Percentiles rank a stretch among this genome's conserved stretches.
phyloP scores from a whole-genome alignment of 495 filamentous ascomycete genomes.

The Choiromyces venosus region DNA sequence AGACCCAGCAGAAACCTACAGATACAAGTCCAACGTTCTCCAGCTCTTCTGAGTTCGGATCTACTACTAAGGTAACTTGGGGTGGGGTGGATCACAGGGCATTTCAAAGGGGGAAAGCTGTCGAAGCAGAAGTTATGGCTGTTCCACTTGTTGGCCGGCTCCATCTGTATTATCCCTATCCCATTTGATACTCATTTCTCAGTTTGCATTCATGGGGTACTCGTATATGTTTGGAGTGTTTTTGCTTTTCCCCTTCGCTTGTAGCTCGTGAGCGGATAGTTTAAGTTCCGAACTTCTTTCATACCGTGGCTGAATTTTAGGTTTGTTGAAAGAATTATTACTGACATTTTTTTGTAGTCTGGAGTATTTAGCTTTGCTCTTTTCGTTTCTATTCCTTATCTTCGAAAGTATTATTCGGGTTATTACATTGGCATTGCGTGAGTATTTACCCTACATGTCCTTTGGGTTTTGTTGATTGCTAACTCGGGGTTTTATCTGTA shows the following conservation, averaged over 20 bases:
- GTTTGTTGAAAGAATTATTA: background rate
- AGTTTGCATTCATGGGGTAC: background rate
- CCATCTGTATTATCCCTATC: slow-evolving; percentile 35
- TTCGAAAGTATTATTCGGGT: slow-evolving; percentile 76
- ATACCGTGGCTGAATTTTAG: background rate
- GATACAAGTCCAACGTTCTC: background rate
- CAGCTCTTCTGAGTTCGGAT: background rate
- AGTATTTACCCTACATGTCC: slow-evolving; percentile 38
- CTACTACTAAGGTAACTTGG: background rate
- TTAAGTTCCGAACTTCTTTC: background rate
- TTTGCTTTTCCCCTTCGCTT: background rate
- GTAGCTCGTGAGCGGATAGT: background rate
- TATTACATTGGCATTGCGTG: slow-evolving; percentile 86
- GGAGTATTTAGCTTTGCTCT: slow-evolving; percentile 81
- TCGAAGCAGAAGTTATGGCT: slow-evolving; percentile 14
- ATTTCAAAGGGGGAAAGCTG: background rate
- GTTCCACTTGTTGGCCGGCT: slow-evolving; percentile 39
- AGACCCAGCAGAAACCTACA: background rate
- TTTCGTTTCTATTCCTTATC: slow-evolving; percentile 72
- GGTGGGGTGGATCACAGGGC: background rate
- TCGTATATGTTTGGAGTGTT: background rate
- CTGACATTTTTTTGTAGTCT: slow-evolving; percentile 46
- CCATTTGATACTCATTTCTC: slow-evolving; percentile 7
- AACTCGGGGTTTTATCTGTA: slow-evolving; percentile 41
- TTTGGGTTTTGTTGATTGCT: background rate